Evolutionary conservation across 495 filamentous ascomycete species (phyloP), one percentile per base, ranked within the genome.

Genomic region (Lasiosphaeria ovina): DNA sequence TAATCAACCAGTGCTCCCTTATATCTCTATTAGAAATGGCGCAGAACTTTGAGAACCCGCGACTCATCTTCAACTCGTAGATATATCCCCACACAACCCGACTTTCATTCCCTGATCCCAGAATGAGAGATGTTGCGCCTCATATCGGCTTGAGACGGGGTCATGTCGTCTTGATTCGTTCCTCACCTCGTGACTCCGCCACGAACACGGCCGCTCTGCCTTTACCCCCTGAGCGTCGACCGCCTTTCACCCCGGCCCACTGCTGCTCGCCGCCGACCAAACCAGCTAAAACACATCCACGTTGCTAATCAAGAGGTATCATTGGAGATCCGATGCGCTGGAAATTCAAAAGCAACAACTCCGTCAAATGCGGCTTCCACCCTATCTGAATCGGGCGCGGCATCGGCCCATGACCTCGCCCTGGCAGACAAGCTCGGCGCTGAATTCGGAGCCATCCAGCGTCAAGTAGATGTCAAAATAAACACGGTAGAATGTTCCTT

Each of bases 371-470:
- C 42, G 55, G 16, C 33, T 42, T 44, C 55, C 51, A 36, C 14
- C 73, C 73, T 72, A 85, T 68, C 81, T 79, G 72, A 97, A 97
- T 70, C 92, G 85, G 53, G 93, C 90, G 51, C 91, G 84, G 85
- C 93, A 98, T 54, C 93, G 86, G 62, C 94, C 94, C 94, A 98
- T 98, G 61, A 98, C 91, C 77, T 98, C 94, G 69, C 95, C 95
- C 69, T 98, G 94, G 78, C 94, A 98, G 51, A 98, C 95, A 35
- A 98, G 76, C 82, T 98, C 95, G 51, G 94, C 94, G 62, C 93
- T 98, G 79, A 98, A 98, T 72, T 98, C 94, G 61, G 88, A 93
- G 45, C 94, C 94, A 69, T 98, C 94, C 16, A 98, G 87, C 8
- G 94, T 97, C 54, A 98, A 90, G 74, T 97, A 96, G 60, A 87